Conservation (phyloP, 192 early-diverging fungal genomes). For the Coemansia sp. region DNA sequence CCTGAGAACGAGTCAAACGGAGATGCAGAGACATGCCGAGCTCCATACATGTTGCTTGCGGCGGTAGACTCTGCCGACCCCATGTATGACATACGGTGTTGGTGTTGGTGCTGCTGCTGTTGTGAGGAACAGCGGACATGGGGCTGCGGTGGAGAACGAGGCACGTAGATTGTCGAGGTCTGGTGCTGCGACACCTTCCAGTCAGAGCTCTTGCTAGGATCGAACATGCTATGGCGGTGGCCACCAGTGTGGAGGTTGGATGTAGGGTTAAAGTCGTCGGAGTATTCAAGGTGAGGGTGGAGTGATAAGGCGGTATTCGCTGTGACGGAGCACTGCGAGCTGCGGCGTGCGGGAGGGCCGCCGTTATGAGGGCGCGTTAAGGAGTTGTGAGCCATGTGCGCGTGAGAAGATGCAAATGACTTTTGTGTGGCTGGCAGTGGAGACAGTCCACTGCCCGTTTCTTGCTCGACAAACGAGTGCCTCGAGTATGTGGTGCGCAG, state of each 20-base stretch:
- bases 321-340: slow-evolving; percentile 41
- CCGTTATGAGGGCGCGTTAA: neutral
- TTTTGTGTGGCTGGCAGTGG: neutral
- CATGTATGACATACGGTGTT: slow-evolving; percentile 6
- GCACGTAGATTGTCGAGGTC: slow-evolving; percentile 2
- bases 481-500: slow-evolving; percentile 5
- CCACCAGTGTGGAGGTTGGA: neutral
- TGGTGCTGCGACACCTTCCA: neutral
- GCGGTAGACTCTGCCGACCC: neutral
- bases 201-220: neutral
- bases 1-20: slow-evolving; percentile 23
- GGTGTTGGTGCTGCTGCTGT: neutral
- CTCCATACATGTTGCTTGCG: neutral
- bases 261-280: neutral
- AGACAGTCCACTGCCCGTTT: neutral
- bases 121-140: neutral
- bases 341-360: slow-evolving; percentile 17
- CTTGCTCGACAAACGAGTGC: slow-evolving; percentile 14
- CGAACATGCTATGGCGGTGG: slow-evolving; percentile 5
- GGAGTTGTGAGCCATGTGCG: neutral
- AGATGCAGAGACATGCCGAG: neutral
- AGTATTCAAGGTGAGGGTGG: slow-evolving; percentile 7
- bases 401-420: neutral
- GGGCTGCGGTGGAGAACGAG: slow-evolving; percentile 1
- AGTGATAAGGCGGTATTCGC: slow-evolving; percentile 3